Conservation (phyloP, 768 basidiomycete genomes). For the Tulasnella sp. region DNA sequence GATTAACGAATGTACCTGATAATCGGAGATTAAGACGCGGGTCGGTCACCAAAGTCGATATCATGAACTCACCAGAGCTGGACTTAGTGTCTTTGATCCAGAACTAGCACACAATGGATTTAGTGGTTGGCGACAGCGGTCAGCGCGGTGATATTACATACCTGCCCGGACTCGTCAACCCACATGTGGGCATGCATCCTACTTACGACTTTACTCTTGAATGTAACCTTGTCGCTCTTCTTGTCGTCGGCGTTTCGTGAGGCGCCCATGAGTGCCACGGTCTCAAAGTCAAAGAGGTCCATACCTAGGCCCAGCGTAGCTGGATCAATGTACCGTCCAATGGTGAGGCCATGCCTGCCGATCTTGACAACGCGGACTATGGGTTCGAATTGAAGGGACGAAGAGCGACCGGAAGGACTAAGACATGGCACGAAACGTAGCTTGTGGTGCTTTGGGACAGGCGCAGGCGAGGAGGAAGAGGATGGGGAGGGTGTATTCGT, state of each 20-base stretch:
- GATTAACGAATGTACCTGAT: constrained; percentile 85
- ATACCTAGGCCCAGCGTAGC: constrained; percentile 32
- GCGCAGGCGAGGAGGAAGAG: background rate
- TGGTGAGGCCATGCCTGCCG: constrained; percentile 60
- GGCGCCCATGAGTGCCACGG: constrained; percentile 23
- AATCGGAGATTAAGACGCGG: background rate
- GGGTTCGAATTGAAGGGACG: constrained; percentile 80
- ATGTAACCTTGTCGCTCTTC: constrained; percentile 76
- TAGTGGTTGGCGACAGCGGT: background rate
- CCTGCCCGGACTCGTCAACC: constrained; percentile 39
- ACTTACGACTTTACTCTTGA: constrained; percentile 91
- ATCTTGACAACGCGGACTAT: constrained; percentile 74
- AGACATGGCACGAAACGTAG: constrained; percentile 95
- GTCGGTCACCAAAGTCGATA: background rate
- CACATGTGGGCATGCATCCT: constrained; percentile 92
- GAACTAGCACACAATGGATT: constrained; percentile 35
- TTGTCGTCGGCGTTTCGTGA: constrained; percentile 50
- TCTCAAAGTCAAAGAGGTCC: background rate
- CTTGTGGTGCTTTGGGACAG: background rate
- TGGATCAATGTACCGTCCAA: constrained; percentile 90
- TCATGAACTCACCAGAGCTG: constrained; percentile 40
- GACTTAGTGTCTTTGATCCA: constrained; percentile 84
- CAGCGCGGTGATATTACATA: constrained; percentile 19
- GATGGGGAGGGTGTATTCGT: background rate
- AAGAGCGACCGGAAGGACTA: constrained; percentile 59